phyloP scores from a whole-genome alignment of 176 grass and related monocot species.

The Aegilops sharonensis region DNA sequence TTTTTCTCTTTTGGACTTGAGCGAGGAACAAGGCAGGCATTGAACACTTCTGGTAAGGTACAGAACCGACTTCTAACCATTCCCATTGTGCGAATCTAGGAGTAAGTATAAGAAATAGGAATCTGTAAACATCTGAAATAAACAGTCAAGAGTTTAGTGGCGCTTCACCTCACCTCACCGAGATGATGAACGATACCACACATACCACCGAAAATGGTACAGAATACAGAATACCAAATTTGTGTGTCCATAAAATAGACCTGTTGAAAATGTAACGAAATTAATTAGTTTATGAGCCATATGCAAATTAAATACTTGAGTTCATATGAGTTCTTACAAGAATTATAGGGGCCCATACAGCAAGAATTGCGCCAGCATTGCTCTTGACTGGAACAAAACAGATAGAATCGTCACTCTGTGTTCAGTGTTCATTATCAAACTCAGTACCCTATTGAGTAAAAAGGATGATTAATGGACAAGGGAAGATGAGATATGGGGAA shows the following conservation, averaged over 20 bases:
- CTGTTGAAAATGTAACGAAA: constrained; percentile 51
- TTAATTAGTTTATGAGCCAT: constrained; percentile 18
- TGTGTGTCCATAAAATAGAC: constrained; percentile 99
- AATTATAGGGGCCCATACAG: constrained; percentile 81
- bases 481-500: constrained; percentile 26
- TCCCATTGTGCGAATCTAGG: constrained; percentile 96
- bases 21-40: constrained; percentile 74
- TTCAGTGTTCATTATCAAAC: constrained; percentile 15
- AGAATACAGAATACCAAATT: constrained; percentile 98
- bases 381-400: constrained; percentile 56
- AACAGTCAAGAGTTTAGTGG: constrained; percentile 1
- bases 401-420: constrained; percentile 4
- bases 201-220: constrained; percentile 94
- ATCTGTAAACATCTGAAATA: constrained; percentile 27
- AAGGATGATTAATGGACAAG: not conserved
- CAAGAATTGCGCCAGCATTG: constrained; percentile 94
- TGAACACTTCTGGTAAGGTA: constrained; percentile 80
- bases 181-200: constrained; percentile 96
- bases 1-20: constrained; percentile 59
- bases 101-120: constrained; percentile 34
- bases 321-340: constrained; percentile 58
- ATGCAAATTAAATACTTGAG: constrained; percentile 13
- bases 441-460: not conserved
- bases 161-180: constrained; percentile 69
- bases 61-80: constrained; percentile 92